Percentiles rank a stretch among this genome's conserved stretches.
phyloP scores from a whole-genome alignment of 2,329 filamentous ascomycete species.

The Aspergillus japonicus region DNA sequence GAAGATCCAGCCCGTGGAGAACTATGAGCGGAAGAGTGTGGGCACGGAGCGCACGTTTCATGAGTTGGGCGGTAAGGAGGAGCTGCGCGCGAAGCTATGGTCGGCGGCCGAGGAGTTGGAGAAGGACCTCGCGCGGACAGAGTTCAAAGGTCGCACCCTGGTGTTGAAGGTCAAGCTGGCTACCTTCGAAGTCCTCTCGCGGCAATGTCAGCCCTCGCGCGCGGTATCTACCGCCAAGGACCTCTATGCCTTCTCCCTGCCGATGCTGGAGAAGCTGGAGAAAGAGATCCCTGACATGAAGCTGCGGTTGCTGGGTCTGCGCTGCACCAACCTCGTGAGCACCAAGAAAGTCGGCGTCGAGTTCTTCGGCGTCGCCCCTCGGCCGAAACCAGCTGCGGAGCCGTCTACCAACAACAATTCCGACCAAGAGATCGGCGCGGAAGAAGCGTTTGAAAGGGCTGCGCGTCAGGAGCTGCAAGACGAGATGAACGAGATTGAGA shows the following conservation, averaged over 20 bases:
- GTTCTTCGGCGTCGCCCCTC: slow-evolving; percentile 66
- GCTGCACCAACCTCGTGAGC: slow-evolving; percentile 83
- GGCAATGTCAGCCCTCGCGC: slow-evolving; percentile 71
- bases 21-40: slow-evolving; percentile 88
- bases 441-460: slow-evolving; percentile 64
- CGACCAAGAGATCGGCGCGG: slow-evolving; percentile 68
- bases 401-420: slow-evolving; percentile 23
- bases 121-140: slow-evolving; percentile 73
- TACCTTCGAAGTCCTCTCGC: slow-evolving; percentile 85
- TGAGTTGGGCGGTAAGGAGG: slow-evolving; percentile 68
- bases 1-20: slow-evolving; percentile 78
- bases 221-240: slow-evolving; percentile 74
- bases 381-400: slow-evolving; percentile 21
- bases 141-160: slow-evolving; percentile 86
- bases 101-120: slow-evolving; percentile 81
- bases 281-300: slow-evolving; percentile 78
- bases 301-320: slow-evolving; percentile 80
- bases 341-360: slow-evolving; percentile 77
- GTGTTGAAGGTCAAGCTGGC: slow-evolving; percentile 92
- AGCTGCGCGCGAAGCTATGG: slow-evolving; percentile 74
- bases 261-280: slow-evolving; percentile 80
- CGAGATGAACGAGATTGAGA: slow-evolving; percentile 61
- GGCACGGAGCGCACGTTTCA: slow-evolving; percentile 90
- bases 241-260: slow-evolving; percentile 75
- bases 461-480: slow-evolving; percentile 60